These are phyloP conservation scores for Fagopyrum tataricum DNA, from an alignment of 148 eudicot genomes.

Conservation along the genomic window DNA sequence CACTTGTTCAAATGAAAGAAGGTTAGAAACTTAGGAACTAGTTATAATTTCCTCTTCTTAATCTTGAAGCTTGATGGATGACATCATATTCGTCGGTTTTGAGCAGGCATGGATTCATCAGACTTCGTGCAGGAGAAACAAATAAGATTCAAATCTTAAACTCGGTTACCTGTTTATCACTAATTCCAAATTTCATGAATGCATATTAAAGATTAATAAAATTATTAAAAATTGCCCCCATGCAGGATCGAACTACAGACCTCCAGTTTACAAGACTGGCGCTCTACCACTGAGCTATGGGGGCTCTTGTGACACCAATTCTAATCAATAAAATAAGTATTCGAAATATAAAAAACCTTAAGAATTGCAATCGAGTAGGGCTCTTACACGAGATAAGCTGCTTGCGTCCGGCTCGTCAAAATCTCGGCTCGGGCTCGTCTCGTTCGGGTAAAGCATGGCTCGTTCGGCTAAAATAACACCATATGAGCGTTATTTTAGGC, in stretches of 20 bases:
- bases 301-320: constrained; percentile 16
- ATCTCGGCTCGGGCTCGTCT: no score
- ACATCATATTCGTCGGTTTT: constrained; percentile 55
- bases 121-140: constrained; percentile 69
- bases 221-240: constrained; percentile 41
- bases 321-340: not conserved
- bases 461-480: no score
- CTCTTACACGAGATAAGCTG: no score
- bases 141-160: not conserved
- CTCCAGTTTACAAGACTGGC: constrained; percentile 58
- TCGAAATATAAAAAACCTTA: no score
- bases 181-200: no score
- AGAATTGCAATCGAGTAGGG: no score
- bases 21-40: no score
- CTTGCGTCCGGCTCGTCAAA: no score
- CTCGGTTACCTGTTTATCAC: not conserved
- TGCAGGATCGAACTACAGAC: constrained; percentile 54
- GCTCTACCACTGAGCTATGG: constrained; percentile 60
- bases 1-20: no score
- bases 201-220: no score
- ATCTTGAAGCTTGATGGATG: constrained; percentile 67
- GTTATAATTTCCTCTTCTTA: constrained; percentile 70
- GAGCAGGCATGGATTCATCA: constrained; percentile 54
- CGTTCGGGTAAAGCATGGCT: no score
- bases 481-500: no score